Conservation (phyloP, 2,329 filamentous ascomycete species). For the Colletotrichum sp. region DNA sequence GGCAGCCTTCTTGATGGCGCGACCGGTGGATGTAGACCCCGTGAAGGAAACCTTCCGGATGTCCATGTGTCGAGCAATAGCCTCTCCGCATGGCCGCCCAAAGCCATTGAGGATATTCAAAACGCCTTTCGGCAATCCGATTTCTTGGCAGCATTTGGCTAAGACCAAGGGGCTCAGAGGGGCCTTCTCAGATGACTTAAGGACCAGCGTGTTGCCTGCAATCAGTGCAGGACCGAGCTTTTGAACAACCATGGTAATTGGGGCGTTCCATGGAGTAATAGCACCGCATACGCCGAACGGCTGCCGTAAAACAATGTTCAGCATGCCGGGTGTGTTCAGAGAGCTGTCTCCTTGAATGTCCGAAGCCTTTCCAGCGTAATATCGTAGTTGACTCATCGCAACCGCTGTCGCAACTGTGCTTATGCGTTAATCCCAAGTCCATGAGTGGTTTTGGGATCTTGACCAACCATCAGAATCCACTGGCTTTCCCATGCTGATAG, state of each 20-base stretch:
- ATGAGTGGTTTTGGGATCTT: conserved; percentile 72
- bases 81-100: not conserved
- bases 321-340: not conserved
- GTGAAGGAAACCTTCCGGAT: conserved; percentile 18
- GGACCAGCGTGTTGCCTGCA: conserved; percentile 80
- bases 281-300: not conserved
- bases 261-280: not conserved
- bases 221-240: not conserved
- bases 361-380: not conserved
- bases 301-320: not conserved
- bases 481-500: not conserved
- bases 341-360: not conserved
- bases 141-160: conserved; percentile 64
- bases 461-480: conserved; percentile 62
- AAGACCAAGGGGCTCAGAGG: conserved; percentile 81
- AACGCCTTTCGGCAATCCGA: conserved; percentile 23
- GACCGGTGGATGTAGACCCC: not conserved
- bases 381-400: not conserved
- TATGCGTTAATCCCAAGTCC: conserved; percentile 52
- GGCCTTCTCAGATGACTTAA: conserved; percentile 86
- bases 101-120: conserved; percentile 20
- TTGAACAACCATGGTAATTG: not conserved
- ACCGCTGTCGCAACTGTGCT: conserved; percentile 67
- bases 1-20: conserved; percentile 22
- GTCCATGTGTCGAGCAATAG: conserved; percentile 18